A percentile compares a stretch with the other conserved stretches of the same genome.
Evolutionary conservation across 2,329 filamentous ascomycete species (phyloP).

Genomic region (Karstenula rhodostoma): DNA sequence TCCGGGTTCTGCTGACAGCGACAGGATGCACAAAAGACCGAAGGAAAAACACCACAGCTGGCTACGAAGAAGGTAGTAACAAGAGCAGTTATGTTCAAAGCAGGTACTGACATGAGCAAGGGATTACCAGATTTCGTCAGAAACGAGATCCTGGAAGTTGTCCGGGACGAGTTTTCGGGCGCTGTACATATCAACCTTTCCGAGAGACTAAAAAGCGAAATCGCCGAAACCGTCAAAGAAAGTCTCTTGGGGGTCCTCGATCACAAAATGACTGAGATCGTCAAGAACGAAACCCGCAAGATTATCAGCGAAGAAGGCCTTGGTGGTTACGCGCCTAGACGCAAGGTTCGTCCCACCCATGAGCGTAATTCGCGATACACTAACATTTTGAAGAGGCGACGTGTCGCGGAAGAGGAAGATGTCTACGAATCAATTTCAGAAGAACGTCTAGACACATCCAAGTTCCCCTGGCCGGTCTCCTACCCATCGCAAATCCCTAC

Average conservation of each 20-base stretch:
- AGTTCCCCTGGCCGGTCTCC: neutral
- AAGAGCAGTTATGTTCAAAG: neutral
- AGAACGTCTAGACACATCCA: neutral
- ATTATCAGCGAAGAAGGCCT: neutral
- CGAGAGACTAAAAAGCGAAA: neutral
- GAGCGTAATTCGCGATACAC: neutral
- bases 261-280: neutral
- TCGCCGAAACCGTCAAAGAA: neutral
- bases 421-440: neutral
- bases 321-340: neutral
- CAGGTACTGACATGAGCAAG: neutral
- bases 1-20: neutral
- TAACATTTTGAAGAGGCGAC: neutral
- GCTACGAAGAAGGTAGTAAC: neutral
- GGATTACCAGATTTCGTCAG: conserved; percentile 1
- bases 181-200: neutral
- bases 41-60: neutral
- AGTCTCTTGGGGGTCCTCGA: neutral
- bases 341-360: neutral
- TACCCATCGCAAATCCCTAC: neutral
- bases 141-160: neutral
- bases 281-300: neutral
- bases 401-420: neutral
- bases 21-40: neutral
- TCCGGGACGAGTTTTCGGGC: neutral